These are phyloP conservation scores for Suillus sp. DNA, from an alignment of 768 basidiomycete species.

Conservation along the genomic window DNA sequence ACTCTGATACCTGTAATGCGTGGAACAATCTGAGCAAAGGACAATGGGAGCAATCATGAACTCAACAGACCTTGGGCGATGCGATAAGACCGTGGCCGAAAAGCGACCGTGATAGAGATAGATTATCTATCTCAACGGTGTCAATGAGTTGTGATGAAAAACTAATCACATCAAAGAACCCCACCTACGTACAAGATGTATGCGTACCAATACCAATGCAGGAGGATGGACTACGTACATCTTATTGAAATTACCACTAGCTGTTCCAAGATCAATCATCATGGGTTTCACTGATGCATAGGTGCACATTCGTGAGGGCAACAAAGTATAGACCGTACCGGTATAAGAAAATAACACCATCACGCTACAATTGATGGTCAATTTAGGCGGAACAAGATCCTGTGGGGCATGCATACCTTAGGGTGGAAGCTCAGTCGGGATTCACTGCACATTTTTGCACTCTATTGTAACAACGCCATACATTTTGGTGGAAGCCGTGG, in stretches of 20 bases:
- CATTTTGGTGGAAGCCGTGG: background rate
- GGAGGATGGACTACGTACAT: conserved; percentile 60
- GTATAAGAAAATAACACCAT: conserved; percentile 90
- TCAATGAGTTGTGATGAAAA: conserved; percentile 73
- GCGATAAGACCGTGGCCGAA: conserved; percentile 58
- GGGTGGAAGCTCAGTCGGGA: background rate
- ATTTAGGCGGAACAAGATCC: background rate
- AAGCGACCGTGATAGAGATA: background rate
- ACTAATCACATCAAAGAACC: background rate
- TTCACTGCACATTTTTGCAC: conserved; percentile 94
- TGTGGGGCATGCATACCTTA: background rate
- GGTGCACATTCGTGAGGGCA: background rate
- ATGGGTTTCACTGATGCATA: conserved; percentile 83
- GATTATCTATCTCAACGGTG: conserved; percentile 72
- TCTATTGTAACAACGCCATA: conserved; percentile 65
- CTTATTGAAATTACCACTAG: conserved; percentile 87
- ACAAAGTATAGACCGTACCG: conserved; percentile 54
- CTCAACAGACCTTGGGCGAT: conserved; percentile 75
- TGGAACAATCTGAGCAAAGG: conserved; percentile 65
- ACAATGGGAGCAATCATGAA: background rate
- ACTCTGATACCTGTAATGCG: conserved; percentile 69
- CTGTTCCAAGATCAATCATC: conserved; percentile 99
- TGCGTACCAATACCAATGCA: too few relatives aligned
- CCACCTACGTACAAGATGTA: background rate
- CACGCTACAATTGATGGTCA: conserved; percentile 6